Evolutionary conservation across 148 eudicot species (phyloP).

Genomic region (Arbutus unedo): DNA sequence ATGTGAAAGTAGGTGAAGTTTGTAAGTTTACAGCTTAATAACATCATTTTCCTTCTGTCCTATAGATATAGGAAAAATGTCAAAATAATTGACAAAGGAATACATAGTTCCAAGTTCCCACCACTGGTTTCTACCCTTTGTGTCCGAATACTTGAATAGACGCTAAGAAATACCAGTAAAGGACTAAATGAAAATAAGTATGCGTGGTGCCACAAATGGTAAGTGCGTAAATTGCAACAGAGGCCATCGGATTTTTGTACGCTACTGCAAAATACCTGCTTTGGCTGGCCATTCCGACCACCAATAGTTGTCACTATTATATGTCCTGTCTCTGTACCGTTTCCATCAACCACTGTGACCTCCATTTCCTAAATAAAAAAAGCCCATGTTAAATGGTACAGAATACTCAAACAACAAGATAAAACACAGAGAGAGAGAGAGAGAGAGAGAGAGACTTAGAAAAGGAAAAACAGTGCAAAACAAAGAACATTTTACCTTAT

Average conservation of each 20-base stretch:
- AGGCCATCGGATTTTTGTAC: not conserved
- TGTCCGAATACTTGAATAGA: not conserved
- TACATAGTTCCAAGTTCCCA: not conserved
- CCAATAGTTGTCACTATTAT: slow-evolving; percentile 86
- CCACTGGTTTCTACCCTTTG: not conserved
- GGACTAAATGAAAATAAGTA: not conserved
- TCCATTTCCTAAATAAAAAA: slow-evolving; percentile 62
- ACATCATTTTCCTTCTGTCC: not conserved
- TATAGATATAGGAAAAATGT: not conserved
- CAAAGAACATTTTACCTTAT: slow-evolving; percentile 37
- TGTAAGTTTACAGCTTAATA: not conserved
- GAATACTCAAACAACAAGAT: not conserved
- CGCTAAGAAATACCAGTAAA: not conserved
- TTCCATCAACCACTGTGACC: slow-evolving; percentile 66
- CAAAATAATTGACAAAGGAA: not conserved
- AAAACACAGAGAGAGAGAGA: not conserved
- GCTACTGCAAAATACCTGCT: slow-evolving; percentile 50
- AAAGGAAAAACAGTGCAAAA: not conserved
- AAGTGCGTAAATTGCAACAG: not conserved
- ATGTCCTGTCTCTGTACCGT: slow-evolving; percentile 88
- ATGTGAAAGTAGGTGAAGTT: not conserved
- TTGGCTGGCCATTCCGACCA: slow-evolving; percentile 79
- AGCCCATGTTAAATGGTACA: not conserved
- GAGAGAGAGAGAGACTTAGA: not conserved
- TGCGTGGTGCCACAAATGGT: not conserved